phyloP scores from a whole-genome alignment of 192 early-diverging fungal species.

The Umbelopsis sp. region DNA sequence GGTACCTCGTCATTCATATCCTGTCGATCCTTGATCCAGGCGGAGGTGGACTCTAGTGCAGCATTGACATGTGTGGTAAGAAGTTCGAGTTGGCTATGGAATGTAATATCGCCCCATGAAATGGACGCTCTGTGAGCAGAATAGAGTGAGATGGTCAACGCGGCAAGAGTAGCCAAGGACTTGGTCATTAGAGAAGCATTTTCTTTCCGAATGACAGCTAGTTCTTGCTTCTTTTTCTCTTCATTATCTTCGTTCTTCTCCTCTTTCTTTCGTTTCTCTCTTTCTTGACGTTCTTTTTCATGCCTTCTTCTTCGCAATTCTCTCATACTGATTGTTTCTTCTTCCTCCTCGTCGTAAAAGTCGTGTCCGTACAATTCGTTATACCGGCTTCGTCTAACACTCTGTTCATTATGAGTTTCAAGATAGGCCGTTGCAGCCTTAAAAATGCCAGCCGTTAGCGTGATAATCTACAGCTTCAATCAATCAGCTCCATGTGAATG shows the following conservation, averaged over 20 bases:
- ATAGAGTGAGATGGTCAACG: conserved; percentile 46
- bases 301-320: background rate
- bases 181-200: conserved; percentile 5
- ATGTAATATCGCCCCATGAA: conserved; percentile 42
- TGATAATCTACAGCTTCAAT: background rate
- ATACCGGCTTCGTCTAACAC: background rate
- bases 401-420: background rate
- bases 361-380: background rate
- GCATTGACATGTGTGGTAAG: conserved; percentile 42
- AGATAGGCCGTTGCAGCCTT: conserved; percentile 17
- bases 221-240: conserved; percentile 22
- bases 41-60: conserved; percentile 44
- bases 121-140: conserved; percentile 47
- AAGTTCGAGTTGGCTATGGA: conserved; percentile 51
- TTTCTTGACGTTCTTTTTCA: conserved; percentile 16
- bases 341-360: background rate
- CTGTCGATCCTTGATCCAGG: conserved; percentile 51
- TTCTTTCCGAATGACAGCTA: background rate
- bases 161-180: conserved; percentile 40
- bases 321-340: conserved; percentile 23
- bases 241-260: conserved; percentile 1
- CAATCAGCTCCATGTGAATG: background rate
- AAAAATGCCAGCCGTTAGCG: background rate
- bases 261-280: conserved; percentile 15
- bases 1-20: conserved; percentile 38